Percentiles rank a stretch among this genome's conserved stretches.
Conservation (phyloP, 208 protist species). For the Trypanosoma scelopori region DNA sequence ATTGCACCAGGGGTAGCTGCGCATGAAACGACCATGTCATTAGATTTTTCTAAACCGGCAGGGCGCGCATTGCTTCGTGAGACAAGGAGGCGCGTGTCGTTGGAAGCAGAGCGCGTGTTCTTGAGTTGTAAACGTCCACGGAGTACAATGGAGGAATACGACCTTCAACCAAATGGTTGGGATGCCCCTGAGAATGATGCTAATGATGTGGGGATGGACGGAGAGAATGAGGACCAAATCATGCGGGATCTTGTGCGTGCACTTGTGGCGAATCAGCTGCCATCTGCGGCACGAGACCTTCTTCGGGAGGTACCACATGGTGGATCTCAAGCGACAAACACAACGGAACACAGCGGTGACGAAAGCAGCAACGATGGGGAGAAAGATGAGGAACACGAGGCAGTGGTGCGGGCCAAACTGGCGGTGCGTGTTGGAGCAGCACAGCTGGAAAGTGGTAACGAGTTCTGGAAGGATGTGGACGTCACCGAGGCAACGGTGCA, state of each 20-base stretch:
- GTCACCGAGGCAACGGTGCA: conserved; percentile 23
- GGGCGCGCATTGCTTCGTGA: conserved; percentile 4
- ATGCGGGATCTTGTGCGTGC: conserved; percentile 12
- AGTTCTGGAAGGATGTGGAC: conserved; percentile 22
- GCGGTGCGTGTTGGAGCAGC: conserved; percentile 7
- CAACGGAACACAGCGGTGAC: not conserved
- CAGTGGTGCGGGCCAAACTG: conserved; percentile 1
- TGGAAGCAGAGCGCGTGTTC: conserved; percentile 15
- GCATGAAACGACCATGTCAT: not conserved
- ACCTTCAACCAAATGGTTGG: not conserved
- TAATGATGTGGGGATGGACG: not conserved
- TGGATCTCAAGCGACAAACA: not conserved
- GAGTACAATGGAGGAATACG: not conserved
- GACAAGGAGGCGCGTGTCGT: conserved; percentile 15
- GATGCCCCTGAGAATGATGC: not conserved
- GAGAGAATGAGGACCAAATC: not conserved
- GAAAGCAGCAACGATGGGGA: not conserved
- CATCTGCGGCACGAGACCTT: conserved; percentile 7
- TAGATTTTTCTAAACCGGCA: conserved; percentile 14
- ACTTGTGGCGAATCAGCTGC: conserved; percentile 23
- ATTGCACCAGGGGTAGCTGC: not conserved
- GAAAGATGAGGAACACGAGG: conserved; percentile 10
- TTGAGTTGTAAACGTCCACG: not conserved
- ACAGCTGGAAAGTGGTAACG: not conserved
- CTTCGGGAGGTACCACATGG: not conserved